A percentile compares a stretch with the other conserved stretches of the same genome.
phyloP scores from a whole-genome alignment of 208 protist species.

The Vickermania ingenoplastis region DNA sequence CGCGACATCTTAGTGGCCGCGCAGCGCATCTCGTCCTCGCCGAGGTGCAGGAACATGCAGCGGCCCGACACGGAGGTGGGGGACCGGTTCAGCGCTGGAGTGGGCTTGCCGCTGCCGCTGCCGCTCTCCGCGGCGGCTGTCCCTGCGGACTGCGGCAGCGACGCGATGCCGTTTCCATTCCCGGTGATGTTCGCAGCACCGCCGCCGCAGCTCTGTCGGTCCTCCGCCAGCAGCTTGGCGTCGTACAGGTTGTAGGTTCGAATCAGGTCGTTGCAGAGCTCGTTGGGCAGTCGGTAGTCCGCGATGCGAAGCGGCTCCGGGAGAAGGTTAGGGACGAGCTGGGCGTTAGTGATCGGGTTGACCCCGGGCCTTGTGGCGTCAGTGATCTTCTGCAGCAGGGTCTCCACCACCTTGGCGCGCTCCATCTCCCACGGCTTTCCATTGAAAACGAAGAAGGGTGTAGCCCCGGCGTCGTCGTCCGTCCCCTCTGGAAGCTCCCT shows the following conservation, averaged over 20 bases:
- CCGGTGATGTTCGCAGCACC: too few relatives aligned
- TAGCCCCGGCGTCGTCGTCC: neutral
- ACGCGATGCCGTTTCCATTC: neutral
- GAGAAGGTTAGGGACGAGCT: slow-evolving; percentile 41
- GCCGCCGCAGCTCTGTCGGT: neutral
- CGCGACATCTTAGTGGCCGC: neutral
- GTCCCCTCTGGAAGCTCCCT: neutral
- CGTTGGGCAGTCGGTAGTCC: slow-evolving; percentile 47
- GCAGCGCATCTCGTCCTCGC: neutral
- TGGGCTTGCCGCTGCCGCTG: too few relatives aligned
- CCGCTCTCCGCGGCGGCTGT: neutral
- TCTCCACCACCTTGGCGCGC: neutral
- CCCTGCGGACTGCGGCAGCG: neutral
- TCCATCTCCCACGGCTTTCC: neutral
- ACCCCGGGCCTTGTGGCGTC: slow-evolving; percentile 4
- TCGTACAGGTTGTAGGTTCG: slow-evolving; percentile 22
- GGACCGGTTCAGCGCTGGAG: neutral
- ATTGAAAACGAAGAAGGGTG: neutral
- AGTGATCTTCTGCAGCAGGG: slow-evolving; percentile 9
- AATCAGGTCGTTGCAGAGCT: slow-evolving; percentile 21
- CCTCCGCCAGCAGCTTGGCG: slow-evolving; percentile 2
- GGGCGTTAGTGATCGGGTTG: slow-evolving; percentile 27
- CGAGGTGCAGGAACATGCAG: neutral
- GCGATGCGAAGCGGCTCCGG: slow-evolving; percentile 36
- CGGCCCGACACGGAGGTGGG: neutral